These are phyloP conservation scores for Solanum piurae DNA, from an alignment of 257 asterid genomes.

Conservation along the genomic window DNA sequence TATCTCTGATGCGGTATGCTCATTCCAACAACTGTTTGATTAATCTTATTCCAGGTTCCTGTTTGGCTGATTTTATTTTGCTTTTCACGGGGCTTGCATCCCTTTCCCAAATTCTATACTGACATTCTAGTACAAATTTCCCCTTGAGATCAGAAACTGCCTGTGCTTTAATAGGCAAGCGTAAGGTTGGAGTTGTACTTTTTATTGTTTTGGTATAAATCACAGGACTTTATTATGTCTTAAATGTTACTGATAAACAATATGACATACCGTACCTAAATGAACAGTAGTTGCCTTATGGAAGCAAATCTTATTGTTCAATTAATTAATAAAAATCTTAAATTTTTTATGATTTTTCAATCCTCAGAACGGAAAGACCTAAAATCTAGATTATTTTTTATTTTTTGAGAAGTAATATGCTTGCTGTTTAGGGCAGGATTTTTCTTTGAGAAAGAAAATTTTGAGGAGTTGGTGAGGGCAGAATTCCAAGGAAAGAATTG, in stretches of 20 bases:
- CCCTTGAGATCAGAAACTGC: neutral
- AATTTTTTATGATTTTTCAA: neutral
- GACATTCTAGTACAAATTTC: neutral
- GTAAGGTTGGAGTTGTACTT: neutral
- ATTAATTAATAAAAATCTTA: neutral
- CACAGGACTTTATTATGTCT: neutral
- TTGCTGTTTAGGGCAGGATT: neutral
- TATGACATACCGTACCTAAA: neutral
- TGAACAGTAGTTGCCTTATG: neutral
- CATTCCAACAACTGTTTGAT: neutral
- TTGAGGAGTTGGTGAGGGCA: neutral
- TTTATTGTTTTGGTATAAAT: neutral
- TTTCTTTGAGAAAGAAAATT: neutral
- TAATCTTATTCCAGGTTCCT: neutral
- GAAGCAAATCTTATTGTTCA: neutral
- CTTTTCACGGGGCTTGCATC: neutral
- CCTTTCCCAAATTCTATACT: neutral
- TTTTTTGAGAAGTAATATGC: neutral
- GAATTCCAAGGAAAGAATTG: neutral
- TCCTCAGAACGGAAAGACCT: neutral
- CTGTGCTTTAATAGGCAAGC: neutral
- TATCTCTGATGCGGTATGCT: conserved; percentile 76
- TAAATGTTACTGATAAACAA: neutral
- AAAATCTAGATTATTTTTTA: neutral
- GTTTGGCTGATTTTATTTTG: neutral